Conservation (phyloP, 208 protist genomes). For the Crithidia sp. region DNA sequence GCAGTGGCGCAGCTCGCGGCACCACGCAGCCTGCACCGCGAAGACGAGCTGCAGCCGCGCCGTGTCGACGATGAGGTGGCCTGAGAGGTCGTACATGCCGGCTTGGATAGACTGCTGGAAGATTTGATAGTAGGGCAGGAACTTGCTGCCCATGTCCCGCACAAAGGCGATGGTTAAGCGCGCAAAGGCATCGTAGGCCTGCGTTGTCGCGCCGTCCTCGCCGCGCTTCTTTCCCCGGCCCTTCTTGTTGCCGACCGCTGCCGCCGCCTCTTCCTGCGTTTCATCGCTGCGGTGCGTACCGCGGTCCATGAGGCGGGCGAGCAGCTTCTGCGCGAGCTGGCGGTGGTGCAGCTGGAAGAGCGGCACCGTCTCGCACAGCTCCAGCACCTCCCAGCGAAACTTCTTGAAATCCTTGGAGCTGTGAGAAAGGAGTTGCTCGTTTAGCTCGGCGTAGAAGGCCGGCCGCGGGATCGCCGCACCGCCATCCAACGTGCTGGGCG, state of each 20-base stretch:
- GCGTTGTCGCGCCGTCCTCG: conserved; percentile 26
- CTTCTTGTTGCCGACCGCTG: conserved; percentile 11
- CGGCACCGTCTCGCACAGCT: conserved; percentile 66
- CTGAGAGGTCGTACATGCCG: conserved; percentile 74
- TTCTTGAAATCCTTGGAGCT: conserved; percentile 85
- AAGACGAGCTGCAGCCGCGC: conserved; percentile 83
- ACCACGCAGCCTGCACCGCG: conserved; percentile 84
- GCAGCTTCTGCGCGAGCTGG: conserved; percentile 77
- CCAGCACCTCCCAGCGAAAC: conserved; percentile 82
- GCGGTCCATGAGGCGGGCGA: conserved; percentile 63
- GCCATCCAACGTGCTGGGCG: conserved; percentile 7
- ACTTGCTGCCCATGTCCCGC: conserved; percentile 74
- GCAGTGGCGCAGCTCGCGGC: conserved; percentile 75
- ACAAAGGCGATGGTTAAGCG: conserved; percentile 85
- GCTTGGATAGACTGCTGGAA: conserved; percentile 85
- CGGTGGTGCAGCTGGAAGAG: conserved; percentile 80
- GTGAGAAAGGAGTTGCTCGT: conserved; percentile 81
- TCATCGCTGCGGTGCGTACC: conserved; percentile 22
- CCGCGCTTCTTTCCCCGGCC: conserved; percentile 1
- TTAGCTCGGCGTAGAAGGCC: conserved; percentile 85
- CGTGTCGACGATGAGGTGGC: conserved; percentile 69
- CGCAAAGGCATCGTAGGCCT: conserved; percentile 87
- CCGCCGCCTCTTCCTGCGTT: background rate
- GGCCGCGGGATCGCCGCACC: conserved; percentile 24
- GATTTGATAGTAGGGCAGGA: conserved; percentile 83